phyloP scores from a whole-genome alignment of 257 asterid species.

The Primulina tabacum region DNA sequence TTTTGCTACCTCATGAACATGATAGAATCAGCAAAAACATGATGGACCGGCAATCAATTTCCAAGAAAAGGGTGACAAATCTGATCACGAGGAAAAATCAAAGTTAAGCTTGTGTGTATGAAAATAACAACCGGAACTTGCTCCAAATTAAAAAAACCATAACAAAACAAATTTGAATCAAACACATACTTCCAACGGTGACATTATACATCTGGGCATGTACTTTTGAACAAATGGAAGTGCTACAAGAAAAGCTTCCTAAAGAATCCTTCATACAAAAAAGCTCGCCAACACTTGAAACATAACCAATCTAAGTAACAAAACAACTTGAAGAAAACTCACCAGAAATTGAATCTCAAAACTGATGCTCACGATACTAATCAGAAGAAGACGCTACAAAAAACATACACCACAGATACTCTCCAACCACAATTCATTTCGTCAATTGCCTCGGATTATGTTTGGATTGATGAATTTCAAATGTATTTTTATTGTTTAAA shows the following conservation, averaged over 20 bases:
- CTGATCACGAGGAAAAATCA: not conserved
- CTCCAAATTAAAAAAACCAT: not conserved
- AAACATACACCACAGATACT: not conserved
- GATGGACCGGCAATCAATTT: constrained; percentile 1
- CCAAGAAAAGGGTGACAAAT: not conserved
- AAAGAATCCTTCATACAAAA: not conserved
- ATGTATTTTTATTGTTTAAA: too few species aligned
- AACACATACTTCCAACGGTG: not conserved
- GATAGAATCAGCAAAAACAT: constrained; percentile 19
- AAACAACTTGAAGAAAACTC: not conserved
- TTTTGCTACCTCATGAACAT: constrained; percentile 16
- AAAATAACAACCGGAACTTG: not conserved
- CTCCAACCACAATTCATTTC: not conserved
- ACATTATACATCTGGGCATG: not conserved
- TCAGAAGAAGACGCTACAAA: too few species aligned
- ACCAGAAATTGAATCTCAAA: not conserved
- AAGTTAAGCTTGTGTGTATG: not conserved
- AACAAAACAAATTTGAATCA: not conserved
- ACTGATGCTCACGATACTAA: not conserved
- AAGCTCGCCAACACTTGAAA: not conserved
- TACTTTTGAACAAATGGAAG: not conserved
- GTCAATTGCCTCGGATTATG: not conserved
- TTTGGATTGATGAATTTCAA: too few species aligned
- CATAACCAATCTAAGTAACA: not conserved
- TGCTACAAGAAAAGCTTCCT: not conserved